Conservation (phyloP, 2,329 filamentous ascomycete species). For the Grosmannia serpens region DNA sequence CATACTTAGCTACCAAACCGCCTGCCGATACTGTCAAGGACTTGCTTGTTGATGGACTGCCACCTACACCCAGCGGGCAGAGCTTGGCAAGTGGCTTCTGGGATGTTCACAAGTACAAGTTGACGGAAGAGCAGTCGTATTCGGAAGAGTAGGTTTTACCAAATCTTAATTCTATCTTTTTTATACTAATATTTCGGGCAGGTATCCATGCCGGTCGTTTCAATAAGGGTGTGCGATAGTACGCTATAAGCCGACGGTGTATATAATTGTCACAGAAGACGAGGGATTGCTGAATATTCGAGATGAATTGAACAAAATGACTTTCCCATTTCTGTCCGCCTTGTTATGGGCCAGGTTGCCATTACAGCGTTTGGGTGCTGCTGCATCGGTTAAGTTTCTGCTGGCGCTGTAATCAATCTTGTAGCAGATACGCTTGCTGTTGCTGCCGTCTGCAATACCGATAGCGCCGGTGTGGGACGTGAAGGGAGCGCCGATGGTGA, state of each 20-base stretch:
- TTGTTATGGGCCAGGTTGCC: not conserved
- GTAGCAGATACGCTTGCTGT: not conserved
- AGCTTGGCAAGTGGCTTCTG: constrained; percentile 40
- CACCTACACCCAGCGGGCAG: constrained; percentile 72
- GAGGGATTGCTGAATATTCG: not conserved
- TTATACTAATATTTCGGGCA: constrained; percentile 17
- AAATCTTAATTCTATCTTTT: not conserved
- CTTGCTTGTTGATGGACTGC: constrained; percentile 65
- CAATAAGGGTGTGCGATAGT: constrained; percentile 24
- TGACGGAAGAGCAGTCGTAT: constrained; percentile 60
- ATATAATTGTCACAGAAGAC: constrained; percentile 11
- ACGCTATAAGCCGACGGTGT: constrained; percentile 13
- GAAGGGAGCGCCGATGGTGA: no score
- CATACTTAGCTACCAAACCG: constrained; percentile 55
- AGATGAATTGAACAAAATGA: not conserved
- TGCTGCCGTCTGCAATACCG: not conserved
- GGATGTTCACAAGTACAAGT: constrained; percentile 57
- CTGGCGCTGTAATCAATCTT: not conserved
- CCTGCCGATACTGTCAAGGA: constrained; percentile 35
- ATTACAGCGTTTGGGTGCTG: constrained; percentile 3
- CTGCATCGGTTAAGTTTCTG: not conserved
- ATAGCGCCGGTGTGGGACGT: not conserved
- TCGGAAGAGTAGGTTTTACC: constrained; percentile 46
- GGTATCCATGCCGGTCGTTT: constrained; percentile 55
- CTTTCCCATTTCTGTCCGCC: not conserved